phyloP scores from a whole-genome alignment of 768 basidiomycete genomes.

The Phallus indusiatus region DNA sequence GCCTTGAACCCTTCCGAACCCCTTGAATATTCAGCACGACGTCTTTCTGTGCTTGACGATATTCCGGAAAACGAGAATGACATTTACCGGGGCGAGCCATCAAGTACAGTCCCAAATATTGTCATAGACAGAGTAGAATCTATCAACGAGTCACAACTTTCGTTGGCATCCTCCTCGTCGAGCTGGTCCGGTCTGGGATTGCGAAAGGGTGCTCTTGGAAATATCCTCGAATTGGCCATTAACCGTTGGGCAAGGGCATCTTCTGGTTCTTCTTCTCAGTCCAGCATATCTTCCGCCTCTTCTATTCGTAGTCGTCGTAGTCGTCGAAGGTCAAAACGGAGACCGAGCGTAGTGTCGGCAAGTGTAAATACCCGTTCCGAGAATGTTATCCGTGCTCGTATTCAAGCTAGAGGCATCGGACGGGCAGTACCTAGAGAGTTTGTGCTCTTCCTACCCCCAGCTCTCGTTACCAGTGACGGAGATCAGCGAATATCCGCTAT shows the following conservation, averaged over 20 bases:
- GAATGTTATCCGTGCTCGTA: conserved; percentile 48
- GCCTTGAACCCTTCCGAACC: neutral
- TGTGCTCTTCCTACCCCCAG: conserved; percentile 50
- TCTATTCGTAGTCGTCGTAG: conserved; percentile 21
- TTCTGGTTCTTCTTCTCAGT: conserved; percentile 32
- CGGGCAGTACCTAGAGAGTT: conserved; percentile 55
- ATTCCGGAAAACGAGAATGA: conserved; percentile 29
- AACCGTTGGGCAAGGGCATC: conserved; percentile 58
- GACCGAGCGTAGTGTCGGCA: conserved; percentile 40
- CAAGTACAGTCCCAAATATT: conserved; percentile 8
- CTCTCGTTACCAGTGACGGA: conserved; percentile 10
- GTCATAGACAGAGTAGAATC: conserved; percentile 18
- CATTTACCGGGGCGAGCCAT: conserved; percentile 51
- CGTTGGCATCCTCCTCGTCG: conserved; percentile 23
- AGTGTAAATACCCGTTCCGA: conserved; percentile 44
- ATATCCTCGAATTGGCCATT: conserved; percentile 62
- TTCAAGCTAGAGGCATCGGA: conserved; percentile 53
- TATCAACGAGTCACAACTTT: conserved; percentile 17
- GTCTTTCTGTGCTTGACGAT: neutral
- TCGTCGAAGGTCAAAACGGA: conserved; percentile 37
- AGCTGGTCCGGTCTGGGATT: conserved; percentile 33
- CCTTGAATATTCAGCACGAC: neutral
- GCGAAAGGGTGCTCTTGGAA: conserved; percentile 43
- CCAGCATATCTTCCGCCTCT: conserved; percentile 33
- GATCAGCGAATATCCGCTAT: conserved; percentile 6